Evolutionary conservation across 163 green algal genomes (phyloP).

Genomic region (Prototheca wickerhamii): DNA sequence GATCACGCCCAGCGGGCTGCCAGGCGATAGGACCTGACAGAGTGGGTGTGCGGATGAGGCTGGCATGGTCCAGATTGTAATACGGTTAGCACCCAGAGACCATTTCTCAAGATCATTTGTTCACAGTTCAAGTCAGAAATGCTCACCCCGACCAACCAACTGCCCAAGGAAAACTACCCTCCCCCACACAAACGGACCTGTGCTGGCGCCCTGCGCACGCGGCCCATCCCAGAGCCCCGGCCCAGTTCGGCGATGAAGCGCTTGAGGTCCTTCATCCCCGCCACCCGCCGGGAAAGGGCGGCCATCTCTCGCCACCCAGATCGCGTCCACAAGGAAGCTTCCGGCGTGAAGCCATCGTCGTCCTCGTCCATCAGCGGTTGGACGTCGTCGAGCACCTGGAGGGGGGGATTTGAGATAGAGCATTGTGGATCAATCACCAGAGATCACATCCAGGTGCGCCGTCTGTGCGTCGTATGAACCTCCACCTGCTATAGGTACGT

Average conservation of each 20-base stretch:
- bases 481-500: constrained; percentile 7
- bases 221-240: constrained; percentile 63
- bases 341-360: constrained; percentile 62
- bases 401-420: neutral
- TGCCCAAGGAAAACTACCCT: neutral
- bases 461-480: neutral
- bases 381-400: constrained; percentile 66
- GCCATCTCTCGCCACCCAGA: constrained; percentile 73
- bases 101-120: neutral
- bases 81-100: neutral
- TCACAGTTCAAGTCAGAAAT: no score
- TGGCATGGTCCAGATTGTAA: neutral
- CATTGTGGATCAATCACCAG: neutral
- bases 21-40: neutral
- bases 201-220: constrained; percentile 54
- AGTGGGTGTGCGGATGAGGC: neutral
- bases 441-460: constrained; percentile 8
- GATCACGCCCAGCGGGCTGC: constrained; percentile 61
- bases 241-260: constrained; percentile 77
- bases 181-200: neutral
- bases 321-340: constrained; percentile 54
- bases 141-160: neutral
- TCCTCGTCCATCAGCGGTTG: constrained; percentile 62
- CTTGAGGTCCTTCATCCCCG: constrained; percentile 69
- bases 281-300: constrained; percentile 65